phyloP scores from a whole-genome alignment of 1,284 basidiomycete species.

The Trichosporon asahii region DNA sequence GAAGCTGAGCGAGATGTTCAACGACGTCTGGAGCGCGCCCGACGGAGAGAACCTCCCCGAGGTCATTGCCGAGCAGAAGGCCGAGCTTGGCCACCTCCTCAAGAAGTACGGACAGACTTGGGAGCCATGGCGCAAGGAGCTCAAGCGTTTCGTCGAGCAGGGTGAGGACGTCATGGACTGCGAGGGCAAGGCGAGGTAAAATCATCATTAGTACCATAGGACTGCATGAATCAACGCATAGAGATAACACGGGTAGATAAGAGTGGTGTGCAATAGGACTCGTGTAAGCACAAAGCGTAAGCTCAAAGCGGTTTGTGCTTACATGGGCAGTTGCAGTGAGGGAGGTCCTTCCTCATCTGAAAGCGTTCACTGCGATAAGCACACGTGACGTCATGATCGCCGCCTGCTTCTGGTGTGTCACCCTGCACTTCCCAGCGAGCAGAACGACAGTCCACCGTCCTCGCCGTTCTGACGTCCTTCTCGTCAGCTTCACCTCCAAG shows the following conservation, averaged over 20 bases:
- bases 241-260: neutral
- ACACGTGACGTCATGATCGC: conserved; percentile 2
- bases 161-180: conserved; percentile 63
- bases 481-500: neutral
- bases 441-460: neutral
- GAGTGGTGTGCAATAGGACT: no score
- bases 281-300: no score
- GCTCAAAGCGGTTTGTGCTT: no score
- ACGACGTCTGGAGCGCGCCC: conserved; percentile 63
- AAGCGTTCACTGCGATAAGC: neutral
- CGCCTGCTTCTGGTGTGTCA: neutral
- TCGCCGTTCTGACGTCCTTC: neutral
- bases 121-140: conserved; percentile 78
- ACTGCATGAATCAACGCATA: neutral
- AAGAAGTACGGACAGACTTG: conserved; percentile 78
- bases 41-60: conserved; percentile 72
- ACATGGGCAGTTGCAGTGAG: no score
- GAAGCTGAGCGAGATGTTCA: conserved; percentile 75
- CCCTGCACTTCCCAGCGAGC: neutral
- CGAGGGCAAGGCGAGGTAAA: conserved; percentile 28
- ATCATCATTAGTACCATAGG: neutral
- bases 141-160: conserved; percentile 73
- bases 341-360: no score
- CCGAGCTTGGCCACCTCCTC: conserved; percentile 69
- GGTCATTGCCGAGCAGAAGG: conserved; percentile 77